These are phyloP conservation scores for Galeopsis tetrahit DNA, from an alignment of 257 asterid species.

Conservation along the genomic window DNA sequence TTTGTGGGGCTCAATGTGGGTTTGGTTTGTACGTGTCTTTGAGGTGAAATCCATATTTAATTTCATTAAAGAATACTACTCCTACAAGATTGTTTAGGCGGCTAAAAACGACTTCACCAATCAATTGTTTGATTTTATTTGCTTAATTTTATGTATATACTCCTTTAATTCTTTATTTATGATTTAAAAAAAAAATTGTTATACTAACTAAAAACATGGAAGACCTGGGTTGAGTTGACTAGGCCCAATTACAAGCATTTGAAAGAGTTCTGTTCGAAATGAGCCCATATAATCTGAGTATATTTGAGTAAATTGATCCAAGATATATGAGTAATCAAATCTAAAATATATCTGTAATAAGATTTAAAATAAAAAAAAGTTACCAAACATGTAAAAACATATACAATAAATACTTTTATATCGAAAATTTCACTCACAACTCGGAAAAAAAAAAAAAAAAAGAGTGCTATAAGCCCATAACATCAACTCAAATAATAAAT, in stretches of 20 bases:
- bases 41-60: neutral
- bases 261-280: neutral
- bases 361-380: too few relatives aligned
- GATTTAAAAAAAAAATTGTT: too few relatives aligned
- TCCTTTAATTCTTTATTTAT: too few relatives aligned
- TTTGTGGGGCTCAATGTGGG: constrained; percentile 29
- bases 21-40: neutral
- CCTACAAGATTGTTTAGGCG: too few relatives aligned
- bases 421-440: neutral
- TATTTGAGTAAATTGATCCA: neutral
- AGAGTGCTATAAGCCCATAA: neutral
- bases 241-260: neutral
- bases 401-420: neutral
- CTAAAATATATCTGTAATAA: too few relatives aligned
- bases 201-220: neutral
- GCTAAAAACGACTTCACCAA: too few relatives aligned
- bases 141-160: too few relatives aligned
- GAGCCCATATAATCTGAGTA: neutral
- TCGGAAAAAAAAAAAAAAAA: neutral
- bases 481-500: constrained; percentile 12
- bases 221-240: neutral
- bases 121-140: too few relatives aligned
- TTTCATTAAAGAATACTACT: neutral
- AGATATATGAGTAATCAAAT: too few relatives aligned
- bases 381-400: too few relatives aligned